Evolutionary conservation across 305 asterid genomes (phyloP).

Genomic region (Fraxinus ornus): DNA sequence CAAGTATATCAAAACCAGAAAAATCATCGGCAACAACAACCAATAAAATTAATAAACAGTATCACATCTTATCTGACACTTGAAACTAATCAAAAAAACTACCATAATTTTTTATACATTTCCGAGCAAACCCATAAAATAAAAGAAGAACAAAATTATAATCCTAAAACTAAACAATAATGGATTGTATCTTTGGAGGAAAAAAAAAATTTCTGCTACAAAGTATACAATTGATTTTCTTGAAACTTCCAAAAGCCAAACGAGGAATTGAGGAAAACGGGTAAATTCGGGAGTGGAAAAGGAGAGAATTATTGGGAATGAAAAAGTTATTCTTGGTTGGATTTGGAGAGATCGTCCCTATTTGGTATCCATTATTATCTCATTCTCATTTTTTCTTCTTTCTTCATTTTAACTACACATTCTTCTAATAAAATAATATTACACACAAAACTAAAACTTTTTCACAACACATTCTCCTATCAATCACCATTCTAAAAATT

Average conservation of each 20-base stretch:
- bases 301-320: slow-evolving; percentile 10
- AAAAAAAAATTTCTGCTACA: slow-evolving; percentile 44
- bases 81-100: not conserved
- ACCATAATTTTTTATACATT: not conserved
- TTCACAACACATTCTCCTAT: too few relatives aligned
- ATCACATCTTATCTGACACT: not conserved
- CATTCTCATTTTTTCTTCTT: too few relatives aligned
- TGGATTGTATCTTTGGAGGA: slow-evolving; percentile 47
- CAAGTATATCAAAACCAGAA: too few relatives aligned
- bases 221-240: slow-evolving; percentile 29
- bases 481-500: too few relatives aligned
- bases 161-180: not conserved
- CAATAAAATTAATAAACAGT: not conserved
- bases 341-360: slow-evolving; percentile 30
- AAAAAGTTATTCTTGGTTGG: slow-evolving; percentile 19
- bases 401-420: too few relatives aligned
- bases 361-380: too few relatives aligned
- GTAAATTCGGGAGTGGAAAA: slow-evolving; percentile 24
- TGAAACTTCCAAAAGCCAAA: slow-evolving; percentile 20
- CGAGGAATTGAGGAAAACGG: slow-evolving; percentile 27
- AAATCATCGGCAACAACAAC: not conserved
- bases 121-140: not conserved
- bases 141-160: not conserved
- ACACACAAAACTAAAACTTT: too few relatives aligned
- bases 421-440: too few relatives aligned